Evolutionary conservation across 352 stramenopile genomes (phyloP), one percentile per base, ranked within the genome.

Genomic region (Phytophthora syringae): DNA sequence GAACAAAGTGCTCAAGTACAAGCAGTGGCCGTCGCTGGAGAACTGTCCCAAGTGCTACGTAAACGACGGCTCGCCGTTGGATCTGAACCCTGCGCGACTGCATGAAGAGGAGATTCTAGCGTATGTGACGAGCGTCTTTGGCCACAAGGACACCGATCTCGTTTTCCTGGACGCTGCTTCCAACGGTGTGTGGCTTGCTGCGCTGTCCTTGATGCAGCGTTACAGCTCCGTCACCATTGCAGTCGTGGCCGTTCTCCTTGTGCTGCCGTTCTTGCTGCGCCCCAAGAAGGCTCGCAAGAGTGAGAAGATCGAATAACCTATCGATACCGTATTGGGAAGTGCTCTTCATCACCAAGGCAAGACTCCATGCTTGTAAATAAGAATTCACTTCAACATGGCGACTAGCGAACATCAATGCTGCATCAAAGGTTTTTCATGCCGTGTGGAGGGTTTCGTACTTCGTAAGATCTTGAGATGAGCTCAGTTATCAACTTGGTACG

Each of bases 1-100:
- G n/a, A 94, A 93, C 70, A 85, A 85, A 43, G 75, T 88, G 28
- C 84, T 84, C 15, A 86, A 90, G 55, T 86, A 92, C 25, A 70
- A 32, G 1, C 80, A 88, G 52, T 94, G 82, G 80, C 83, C 85
- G 37, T 65, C 64, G 0, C 50, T 76, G 45, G 54, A 74, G 52
- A 73, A 66, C 27, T 91, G 82, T 51, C 72, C 64, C 7, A 55
- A 79, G 10, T 91, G 82, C 59, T 91, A 86, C 45, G 69, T 76
- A 12, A 71, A 82, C 28, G 71, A 82, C 42, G 69, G 85, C 21
- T 53, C 74, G 30, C 67, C 67, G 5, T 58, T 79, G 32, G 78
- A 80, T 42, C 58, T 90, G 21, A 80, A 90, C 52, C 77, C 77
- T 7, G 70, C 70, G 3, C 52, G 51, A 25, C 64, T 90, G 30